Evolutionary conservation across 2,329 filamentous ascomycete species (phyloP), one percentile per base, ranked within the genome.

Genomic region (Diaporthe sp.): DNA sequence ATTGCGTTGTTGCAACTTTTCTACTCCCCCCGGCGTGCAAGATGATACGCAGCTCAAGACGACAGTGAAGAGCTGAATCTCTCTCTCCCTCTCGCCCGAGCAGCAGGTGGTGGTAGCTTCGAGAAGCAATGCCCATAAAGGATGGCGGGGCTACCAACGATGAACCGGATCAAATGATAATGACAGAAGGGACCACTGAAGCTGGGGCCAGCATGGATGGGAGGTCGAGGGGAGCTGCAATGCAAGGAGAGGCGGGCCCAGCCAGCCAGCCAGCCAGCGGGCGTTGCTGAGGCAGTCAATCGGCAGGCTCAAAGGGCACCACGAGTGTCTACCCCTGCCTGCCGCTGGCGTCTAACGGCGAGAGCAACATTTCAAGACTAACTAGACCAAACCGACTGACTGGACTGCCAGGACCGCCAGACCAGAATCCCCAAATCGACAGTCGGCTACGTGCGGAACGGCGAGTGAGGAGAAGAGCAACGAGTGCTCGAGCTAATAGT

Each of bases 281-380:
- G 30, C 25, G 13, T 54, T 38, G n/a, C 19, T 50, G 45, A 50
- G 70, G 58, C 38, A 30, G 58, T 40, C 57, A 55, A 12, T 38
- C 70, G 70, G 70, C 70, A 72, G 70, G 70, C 57, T 54, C 25
- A 25, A 54, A 6, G 55, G 55, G 9, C 30, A 19, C 33, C 69
- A 28, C 15, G 22, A 52, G 9, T 22, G 25, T 52, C 33, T n/a
- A 13, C 13, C 50, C 45, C 58, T 64, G 57, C 70, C 70, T 72
- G 70, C 70, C 47, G 45, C 57, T 30, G 45, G 28, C 28, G 10
- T 25, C 47, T 13, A 38, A 45, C 47, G 70, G 57, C 70, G 70
- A 54, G 45, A 72, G 70, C 57, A 64, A 72, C 64, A 28, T 40
- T 54, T 54, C 47, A 68, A 68, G 64, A 68, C 47, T 67, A 42